Base-by-base conservation (phyloP, 2,329 filamentous ascomycete species). In the Ophiostoma pallidulum region DNA sequence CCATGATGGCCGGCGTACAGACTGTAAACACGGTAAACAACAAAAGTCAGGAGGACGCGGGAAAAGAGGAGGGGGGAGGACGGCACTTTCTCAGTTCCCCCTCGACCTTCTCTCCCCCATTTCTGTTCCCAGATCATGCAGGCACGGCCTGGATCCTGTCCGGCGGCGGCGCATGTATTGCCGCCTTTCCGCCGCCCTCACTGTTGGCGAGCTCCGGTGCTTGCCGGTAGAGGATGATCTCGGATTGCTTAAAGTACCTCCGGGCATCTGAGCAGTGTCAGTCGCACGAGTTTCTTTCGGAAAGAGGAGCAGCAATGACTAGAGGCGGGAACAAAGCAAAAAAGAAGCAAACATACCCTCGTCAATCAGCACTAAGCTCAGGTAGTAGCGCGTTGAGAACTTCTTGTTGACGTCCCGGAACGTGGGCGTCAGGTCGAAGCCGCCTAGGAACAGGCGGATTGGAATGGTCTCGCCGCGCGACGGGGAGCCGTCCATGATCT, bases 351-450 rank as follows among this genome's bases (percentile, higher is more conserved):
- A 48, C 39, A 37, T 68, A 86, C 87, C 87, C 78, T 96, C 90
- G 61, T 96, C 90, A 57, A 96, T 96, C 57, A 96, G 75, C 19
- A 98, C 92, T 53, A 98, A 71, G 63, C 90, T 96, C 53, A 98
- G 78, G 69, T 98, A 98, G 70, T 98, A 98, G 60, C 92, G 78
- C 32, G 91, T 97, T 22, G 91, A 97, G 67, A 95, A 98, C 70
- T 98, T 98, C 76, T 98, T 98, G 78, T 98, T 98, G 57, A 98
- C 94, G 65, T 98, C 92, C 53, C 92, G 86, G 78, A 98, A 98
- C 12, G 92, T 98, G 14, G 92, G 92, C 4, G 92, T 98, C 53
- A 98, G 70, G 66, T 98, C 94, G 64, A 98, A 98, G 45, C 92
- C 92, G 52, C 92, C 92, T 9, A 98, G 79, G 78, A 98, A 98